Conservation (phyloP, 768 basidiomycete genomes). For the Trametes cinnabarina region DNA sequence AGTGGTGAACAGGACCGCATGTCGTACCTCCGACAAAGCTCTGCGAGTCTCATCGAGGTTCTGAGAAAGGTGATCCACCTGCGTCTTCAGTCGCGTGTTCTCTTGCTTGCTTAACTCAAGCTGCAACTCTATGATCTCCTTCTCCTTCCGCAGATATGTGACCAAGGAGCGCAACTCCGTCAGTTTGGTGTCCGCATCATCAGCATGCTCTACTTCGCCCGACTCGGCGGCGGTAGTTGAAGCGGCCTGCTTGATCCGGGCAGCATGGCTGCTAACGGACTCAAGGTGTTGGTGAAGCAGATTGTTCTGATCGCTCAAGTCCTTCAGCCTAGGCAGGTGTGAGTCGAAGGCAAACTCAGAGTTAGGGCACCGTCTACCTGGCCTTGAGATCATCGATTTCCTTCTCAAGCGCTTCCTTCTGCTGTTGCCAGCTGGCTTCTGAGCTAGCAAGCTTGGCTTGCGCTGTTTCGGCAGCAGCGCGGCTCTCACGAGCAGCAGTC, state of each 20-base stretch:
- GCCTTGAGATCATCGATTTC: constrained; percentile 70
- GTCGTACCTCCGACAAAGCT: constrained; percentile 66
- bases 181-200: constrained; percentile 60
- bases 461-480: constrained; percentile 68
- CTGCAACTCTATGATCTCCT: constrained; percentile 88
- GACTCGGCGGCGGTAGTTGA: constrained; percentile 45
- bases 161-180: constrained; percentile 77
- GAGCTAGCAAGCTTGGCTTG: constrained; percentile 68
- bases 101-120: constrained; percentile 80
- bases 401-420: constrained; percentile 73
- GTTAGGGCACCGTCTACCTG: constrained; percentile 45
- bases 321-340: constrained; percentile 53
- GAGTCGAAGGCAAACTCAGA: background rate
- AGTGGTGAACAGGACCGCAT: background rate
- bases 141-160: constrained; percentile 82
- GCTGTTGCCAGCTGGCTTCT: constrained; percentile 77
- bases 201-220: constrained; percentile 45
- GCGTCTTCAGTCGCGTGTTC: constrained; percentile 66
- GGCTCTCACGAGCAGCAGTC: constrained; percentile 53
- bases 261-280: constrained; percentile 76
- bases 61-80: constrained; percentile 71
- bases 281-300: constrained; percentile 83
- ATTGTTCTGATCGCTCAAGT: constrained; percentile 71
- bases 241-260: constrained; percentile 73
- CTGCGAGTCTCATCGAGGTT: constrained; percentile 67